phyloP scores from a whole-genome alignment of 768 basidiomycete genomes.

The Termitomyces sp. region DNA sequence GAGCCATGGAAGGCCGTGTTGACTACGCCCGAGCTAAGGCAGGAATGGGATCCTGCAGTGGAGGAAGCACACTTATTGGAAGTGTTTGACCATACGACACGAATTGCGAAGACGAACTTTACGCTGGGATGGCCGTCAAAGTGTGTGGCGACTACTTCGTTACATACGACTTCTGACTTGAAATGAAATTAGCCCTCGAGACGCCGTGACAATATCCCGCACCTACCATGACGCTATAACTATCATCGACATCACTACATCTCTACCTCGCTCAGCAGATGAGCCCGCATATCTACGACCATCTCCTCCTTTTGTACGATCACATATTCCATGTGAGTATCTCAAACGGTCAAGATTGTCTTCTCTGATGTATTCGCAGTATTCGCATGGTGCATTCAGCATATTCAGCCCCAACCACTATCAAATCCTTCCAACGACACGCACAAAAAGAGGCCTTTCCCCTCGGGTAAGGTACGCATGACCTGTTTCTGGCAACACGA shows the following conservation, averaged over 20 bases:
- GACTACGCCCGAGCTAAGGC: slow-evolving; percentile 80
- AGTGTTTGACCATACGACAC: slow-evolving; percentile 79
- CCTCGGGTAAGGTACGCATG: slow-evolving; percentile 54
- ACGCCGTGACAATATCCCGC: slow-evolving; percentile 90
- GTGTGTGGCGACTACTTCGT: slow-evolving; percentile 43
- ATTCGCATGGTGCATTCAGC: slow-evolving; percentile 93
- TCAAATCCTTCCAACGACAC: slow-evolving; percentile 22
- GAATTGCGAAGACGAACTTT: slow-evolving; percentile 89
- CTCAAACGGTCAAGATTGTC: not conserved
- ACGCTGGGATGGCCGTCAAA: slow-evolving; percentile 96
- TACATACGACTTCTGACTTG: slow-evolving; percentile 5
- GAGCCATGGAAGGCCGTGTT: slow-evolving; percentile 82
- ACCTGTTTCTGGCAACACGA: slow-evolving; percentile 97
- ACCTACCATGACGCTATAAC: slow-evolving; percentile 78
- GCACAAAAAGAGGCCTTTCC: slow-evolving; percentile 29
- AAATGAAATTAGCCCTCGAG: slow-evolving; percentile 70
- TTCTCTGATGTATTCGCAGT: slow-evolving; percentile 38
- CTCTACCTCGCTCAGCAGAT: slow-evolving; percentile 86
- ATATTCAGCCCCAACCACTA: slow-evolving; percentile 36
- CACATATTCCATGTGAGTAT: slow-evolving; percentile 64
- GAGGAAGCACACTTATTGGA: slow-evolving; percentile 81
- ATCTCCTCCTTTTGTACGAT: slow-evolving; percentile 89
- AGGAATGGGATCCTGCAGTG: slow-evolving; percentile 94
- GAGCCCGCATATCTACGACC: slow-evolving; percentile 91
- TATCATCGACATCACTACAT: slow-evolving; percentile 87